phyloP scores from a whole-genome alignment of 2,329 filamentous ascomycete species.

The Furcasterigmium furcatum region DNA sequence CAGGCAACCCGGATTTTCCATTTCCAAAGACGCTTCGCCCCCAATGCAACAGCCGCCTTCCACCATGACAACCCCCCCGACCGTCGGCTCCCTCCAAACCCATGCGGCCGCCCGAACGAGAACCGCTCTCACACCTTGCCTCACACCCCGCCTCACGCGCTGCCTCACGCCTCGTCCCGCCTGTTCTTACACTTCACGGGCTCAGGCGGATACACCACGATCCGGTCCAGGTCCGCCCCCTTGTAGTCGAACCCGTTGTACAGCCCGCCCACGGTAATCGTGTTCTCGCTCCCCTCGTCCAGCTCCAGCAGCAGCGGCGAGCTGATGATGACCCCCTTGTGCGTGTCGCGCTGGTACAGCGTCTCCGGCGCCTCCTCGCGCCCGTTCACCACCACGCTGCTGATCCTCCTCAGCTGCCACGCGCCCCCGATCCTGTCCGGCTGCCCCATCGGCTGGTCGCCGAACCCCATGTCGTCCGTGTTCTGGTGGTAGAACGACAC shows the following conservation, averaged over 20 bases:
- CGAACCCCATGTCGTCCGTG: conserved; percentile 58
- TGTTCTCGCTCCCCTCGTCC: conserved; percentile 48
- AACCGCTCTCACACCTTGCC: too few species aligned
- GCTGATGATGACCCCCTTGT: conserved; percentile 57
- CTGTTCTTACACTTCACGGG: too few species aligned
- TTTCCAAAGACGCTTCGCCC: too few species aligned
- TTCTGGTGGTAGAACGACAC: conserved; percentile 56
- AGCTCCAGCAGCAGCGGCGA: conserved; percentile 51
- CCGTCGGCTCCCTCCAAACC: too few species aligned
- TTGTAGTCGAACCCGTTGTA: conserved; percentile 52
- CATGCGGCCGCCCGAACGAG: too few species aligned
- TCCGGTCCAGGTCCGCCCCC: conserved; percentile 54
- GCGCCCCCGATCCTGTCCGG: conserved; percentile 57
- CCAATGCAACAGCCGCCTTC: too few species aligned
- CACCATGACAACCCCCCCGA: too few species aligned
- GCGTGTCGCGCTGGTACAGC: conserved; percentile 47
- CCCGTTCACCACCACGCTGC: conserved; percentile 56
- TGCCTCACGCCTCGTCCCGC: too few species aligned
- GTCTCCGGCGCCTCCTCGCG: conserved; percentile 36
- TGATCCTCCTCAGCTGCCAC: conserved; percentile 57
- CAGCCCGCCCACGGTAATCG: conserved; percentile 54
- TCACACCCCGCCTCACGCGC: too few species aligned
- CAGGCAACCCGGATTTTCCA: too few species aligned
- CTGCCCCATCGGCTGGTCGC: conserved; percentile 47
- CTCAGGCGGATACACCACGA: conserved; percentile 58